A percentile compares a stretch with the other conserved stretches of the same genome.
phyloP scores from a whole-genome alignment of 2,329 filamentous ascomycete genomes.

The Blumeriella jaapii region DNA sequence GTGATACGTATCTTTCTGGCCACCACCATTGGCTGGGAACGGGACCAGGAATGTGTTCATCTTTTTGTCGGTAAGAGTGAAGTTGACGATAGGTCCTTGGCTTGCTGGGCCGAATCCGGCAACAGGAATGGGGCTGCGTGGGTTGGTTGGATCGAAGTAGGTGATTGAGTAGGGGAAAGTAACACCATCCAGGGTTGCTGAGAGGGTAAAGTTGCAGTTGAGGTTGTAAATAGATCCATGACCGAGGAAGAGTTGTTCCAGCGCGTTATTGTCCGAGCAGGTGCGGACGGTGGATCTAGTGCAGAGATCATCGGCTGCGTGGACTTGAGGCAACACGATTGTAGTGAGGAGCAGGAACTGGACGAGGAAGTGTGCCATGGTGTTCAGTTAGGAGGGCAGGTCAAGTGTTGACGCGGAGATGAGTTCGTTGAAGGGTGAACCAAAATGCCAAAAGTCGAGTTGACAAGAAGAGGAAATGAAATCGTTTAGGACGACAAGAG shows the following conservation, averaged over 20 bases:
- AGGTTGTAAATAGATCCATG: neutral
- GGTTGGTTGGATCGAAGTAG: neutral
- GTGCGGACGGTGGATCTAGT: neutral
- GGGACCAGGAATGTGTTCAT: neutral
- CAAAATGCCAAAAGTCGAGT: no score
- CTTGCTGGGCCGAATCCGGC: neutral
- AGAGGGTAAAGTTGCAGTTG: slow-evolving; percentile 1
- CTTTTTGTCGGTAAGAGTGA: neutral
- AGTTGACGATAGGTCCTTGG: neutral
- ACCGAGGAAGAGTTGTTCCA: neutral
- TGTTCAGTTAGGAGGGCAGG: no score
- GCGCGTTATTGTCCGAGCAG: neutral
- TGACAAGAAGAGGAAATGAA: no score
- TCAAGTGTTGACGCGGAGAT: no score
- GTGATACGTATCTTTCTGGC: neutral
- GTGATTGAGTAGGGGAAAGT: neutral
- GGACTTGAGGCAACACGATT: slow-evolving; percentile 9
- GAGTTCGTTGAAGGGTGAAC: no score
- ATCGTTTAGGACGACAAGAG: no score
- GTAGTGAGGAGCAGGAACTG: no score
- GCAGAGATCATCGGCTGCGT: neutral
- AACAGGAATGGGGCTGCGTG: neutral
- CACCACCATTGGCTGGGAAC: neutral
- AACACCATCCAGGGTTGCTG: neutral
- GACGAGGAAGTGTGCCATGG: no score